Conservation (phyloP, 2,329 filamentous ascomycete species). For the Botrytis sinoallii region DNA sequence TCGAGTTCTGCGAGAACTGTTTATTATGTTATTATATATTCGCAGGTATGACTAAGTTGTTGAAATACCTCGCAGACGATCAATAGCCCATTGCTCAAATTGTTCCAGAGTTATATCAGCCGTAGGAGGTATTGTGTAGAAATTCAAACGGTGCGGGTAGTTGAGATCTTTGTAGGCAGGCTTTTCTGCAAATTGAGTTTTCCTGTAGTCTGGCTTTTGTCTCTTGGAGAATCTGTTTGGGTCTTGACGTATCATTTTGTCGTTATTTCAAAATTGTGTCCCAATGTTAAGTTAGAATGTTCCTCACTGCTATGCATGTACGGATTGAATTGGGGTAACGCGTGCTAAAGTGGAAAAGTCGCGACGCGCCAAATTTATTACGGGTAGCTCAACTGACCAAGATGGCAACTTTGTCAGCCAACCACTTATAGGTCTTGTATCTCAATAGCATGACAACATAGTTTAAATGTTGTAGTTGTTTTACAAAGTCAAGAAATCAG, state of each 20-base stretch:
- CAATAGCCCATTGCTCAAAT: slow-evolving; percentile 98
- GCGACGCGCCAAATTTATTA: slow-evolving; percentile 17
- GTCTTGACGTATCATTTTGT: slow-evolving; percentile 38
- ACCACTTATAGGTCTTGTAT: not conserved
- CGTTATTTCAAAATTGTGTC: not conserved
- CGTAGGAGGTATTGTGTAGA: slow-evolving; percentile 84
- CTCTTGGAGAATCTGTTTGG: slow-evolving; percentile 56
- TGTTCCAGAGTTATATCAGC: slow-evolving; percentile 94
- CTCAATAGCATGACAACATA: not conserved
- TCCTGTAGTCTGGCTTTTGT: slow-evolving; percentile 74
- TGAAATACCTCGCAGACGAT: slow-evolving; percentile 70
- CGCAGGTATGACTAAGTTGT: slow-evolving; percentile 33
- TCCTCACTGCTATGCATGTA: not conserved
- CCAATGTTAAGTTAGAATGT: not conserved
- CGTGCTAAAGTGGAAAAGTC: slow-evolving; percentile 19
- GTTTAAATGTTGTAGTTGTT: not conserved
- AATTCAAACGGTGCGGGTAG: slow-evolving; percentile 86
- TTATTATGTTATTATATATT: slow-evolving; percentile 26
- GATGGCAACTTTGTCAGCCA: not conserved
- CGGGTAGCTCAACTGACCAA: not conserved
- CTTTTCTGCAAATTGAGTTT: slow-evolving; percentile 73
- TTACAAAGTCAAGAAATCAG: not conserved
- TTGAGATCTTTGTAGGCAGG: slow-evolving; percentile 65
- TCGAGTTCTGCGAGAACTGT: slow-evolving; percentile 83
- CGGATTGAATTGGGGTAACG: slow-evolving; percentile 7